Evolutionary conservation across 192 early-diverging fungal genomes (phyloP).

Genomic region (Umbelopsis sp.): DNA sequence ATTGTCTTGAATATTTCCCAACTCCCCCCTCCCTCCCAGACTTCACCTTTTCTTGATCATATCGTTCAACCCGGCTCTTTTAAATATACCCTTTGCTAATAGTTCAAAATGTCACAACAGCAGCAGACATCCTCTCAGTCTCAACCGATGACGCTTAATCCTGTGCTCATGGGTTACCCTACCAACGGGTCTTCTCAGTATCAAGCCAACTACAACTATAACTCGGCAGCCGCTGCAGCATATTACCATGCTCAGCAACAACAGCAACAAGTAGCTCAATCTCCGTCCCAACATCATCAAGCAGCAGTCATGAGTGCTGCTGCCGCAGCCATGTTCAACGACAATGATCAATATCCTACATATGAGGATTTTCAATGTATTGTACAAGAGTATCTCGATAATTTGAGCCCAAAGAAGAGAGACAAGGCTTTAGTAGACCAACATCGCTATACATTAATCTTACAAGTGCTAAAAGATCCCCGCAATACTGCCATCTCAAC

Average conservation of each 20-base stretch:
- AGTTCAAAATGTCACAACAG: neutral
- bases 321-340: conserved; percentile 16
- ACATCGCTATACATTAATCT: conserved; percentile 49
- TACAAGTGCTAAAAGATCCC: conserved; percentile 51
- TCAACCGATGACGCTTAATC: neutral
- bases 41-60: neutral
- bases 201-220: conserved; percentile 7
- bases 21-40: neutral
- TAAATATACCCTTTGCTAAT: no score
- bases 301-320: conserved; percentile 8
- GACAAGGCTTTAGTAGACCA: conserved; percentile 54
- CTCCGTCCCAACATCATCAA: conserved; percentile 9
- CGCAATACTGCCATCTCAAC: conserved; percentile 55
- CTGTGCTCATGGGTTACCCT: conserved; percentile 5
- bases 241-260: conserved; percentile 9
- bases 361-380: conserved; percentile 45
- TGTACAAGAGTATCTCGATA: conserved; percentile 46
- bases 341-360: conserved; percentile 44
- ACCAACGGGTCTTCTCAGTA: neutral
- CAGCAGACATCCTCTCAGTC: neutral
- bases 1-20: neutral
- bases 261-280: conserved; percentile 2
- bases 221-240: neutral
- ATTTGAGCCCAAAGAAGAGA: conserved; percentile 51
- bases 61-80: neutral